These are phyloP conservation scores for Solanum pennellii DNA, from an alignment of 257 asterid species.

Conservation along the genomic window DNA sequence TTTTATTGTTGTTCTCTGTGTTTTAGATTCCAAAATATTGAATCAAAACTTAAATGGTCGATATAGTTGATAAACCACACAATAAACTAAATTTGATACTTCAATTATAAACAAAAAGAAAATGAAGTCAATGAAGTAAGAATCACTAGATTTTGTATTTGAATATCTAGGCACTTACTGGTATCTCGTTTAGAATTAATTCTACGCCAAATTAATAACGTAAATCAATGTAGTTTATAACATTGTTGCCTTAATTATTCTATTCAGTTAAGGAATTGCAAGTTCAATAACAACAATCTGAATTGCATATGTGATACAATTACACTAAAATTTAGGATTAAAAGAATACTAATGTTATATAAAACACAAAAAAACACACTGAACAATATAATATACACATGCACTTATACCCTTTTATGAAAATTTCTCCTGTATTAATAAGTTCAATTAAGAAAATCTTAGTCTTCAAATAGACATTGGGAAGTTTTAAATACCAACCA, in stretches of 20 bases:
- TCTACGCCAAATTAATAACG: no score
- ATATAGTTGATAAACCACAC: no score
- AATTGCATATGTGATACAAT: not conserved
- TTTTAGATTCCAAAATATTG: not conserved
- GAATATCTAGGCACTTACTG: not conserved
- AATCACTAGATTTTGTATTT: no score
- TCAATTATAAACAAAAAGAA: not conserved
- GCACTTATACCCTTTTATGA: not conserved
- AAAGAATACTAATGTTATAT: no score
- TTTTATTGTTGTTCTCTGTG: not conserved
- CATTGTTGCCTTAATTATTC: no score
- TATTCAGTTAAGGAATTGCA: not conserved
- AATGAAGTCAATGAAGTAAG: not conserved
- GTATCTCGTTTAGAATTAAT: not conserved
- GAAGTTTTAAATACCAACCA: not conserved
- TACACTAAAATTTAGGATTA: accelerated
- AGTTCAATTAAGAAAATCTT: not conserved
- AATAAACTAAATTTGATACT: not conserved
- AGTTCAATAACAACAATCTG: no score
- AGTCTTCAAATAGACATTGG: not conserved
- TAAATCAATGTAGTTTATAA: no score
- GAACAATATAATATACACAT: not conserved
- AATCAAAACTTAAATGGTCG: not conserved
- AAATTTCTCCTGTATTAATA: not conserved
- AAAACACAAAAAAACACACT: not conserved